phyloP scores from a whole-genome alignment of 2,329 filamentous ascomycete genomes.

The Zymoseptoria pseudotritici region DNA sequence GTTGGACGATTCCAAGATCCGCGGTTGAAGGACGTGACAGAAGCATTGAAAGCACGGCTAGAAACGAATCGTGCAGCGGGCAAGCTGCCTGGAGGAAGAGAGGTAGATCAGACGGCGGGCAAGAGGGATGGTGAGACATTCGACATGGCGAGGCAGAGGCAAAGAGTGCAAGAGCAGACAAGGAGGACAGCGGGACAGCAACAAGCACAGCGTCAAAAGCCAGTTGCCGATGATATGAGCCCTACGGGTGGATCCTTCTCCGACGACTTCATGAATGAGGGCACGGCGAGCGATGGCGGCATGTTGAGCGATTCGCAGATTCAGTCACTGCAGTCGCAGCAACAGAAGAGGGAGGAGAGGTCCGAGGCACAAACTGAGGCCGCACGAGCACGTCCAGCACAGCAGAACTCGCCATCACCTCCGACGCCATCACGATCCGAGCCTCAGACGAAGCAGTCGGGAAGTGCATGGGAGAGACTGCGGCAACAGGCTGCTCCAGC shows the following conservation, averaged over 20 bases:
- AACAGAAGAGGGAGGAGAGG: slow-evolving; percentile 25
- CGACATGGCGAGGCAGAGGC: slow-evolving; percentile 26
- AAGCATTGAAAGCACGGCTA: slow-evolving; percentile 27
- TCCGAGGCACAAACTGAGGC: slow-evolving; percentile 30
- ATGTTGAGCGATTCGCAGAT: slow-evolving; percentile 28
- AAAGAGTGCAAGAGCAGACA: slow-evolving; percentile 14
- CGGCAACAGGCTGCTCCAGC: slow-evolving; percentile 27
- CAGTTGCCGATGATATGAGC: slow-evolving; percentile 33
- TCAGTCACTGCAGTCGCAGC: slow-evolving; percentile 6
- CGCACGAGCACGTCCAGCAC: slow-evolving; percentile 5
- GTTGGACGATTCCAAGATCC: slow-evolving; percentile 34
- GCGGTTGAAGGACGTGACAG: slow-evolving; percentile 33
- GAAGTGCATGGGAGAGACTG: slow-evolving; percentile 40
- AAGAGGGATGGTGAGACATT: slow-evolving; percentile 21
- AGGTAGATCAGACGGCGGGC: slow-evolving; percentile 15
- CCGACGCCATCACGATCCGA: neutral
- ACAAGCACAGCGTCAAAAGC: slow-evolving; percentile 1
- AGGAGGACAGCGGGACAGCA: slow-evolving; percentile 1
- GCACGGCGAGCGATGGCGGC: slow-evolving; percentile 14
- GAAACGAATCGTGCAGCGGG: slow-evolving; percentile 16
- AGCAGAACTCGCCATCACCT: slow-evolving; percentile 4
- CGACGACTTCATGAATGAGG: slow-evolving; percentile 26
- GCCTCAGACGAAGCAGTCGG: slow-evolving; percentile 10
- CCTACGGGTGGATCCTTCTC: slow-evolving; percentile 31
- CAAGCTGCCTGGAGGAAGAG: slow-evolving; percentile 9